Base-by-base conservation (phyloP, 345 rosid species). In the Lepidium sativum region DNA sequence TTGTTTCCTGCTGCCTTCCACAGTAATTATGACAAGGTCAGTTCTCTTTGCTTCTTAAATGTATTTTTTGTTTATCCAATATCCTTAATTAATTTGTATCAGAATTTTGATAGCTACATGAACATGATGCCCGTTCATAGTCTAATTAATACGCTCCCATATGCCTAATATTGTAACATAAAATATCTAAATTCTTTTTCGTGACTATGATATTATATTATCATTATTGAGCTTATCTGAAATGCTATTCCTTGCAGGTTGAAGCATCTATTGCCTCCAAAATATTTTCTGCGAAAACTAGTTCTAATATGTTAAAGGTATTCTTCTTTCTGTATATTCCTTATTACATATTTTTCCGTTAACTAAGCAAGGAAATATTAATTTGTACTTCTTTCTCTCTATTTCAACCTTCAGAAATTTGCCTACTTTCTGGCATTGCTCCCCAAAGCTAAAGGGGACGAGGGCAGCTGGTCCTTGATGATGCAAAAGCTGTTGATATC, bases 371-470 rank as follows among this genome's bases (percentile, higher is more conserved):
- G 17, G 7, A 73, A 21, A 44, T 50, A 27, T 37, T 55, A 69
- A 40, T 6, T 8, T 17, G 21, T 20, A 58, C 33, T 33, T 59
- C 62, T 49, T 55, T 34, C 16, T 49, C 47, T 64, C 42, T 49
- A 65, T 57, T 39, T 54, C 37, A 67, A 41, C 61, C 44, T 73
- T 62, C 90, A 94, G 99, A 88, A 85, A 65, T 80, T 86, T 75
- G 84, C 84, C 40, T 74, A 70, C 77, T 90, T 85, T 68, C 81
- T 94, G 37, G 89, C 97, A 42, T 75, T 85, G 69, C 95, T 94
- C 64, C 99, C 99, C 13, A 85, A 81, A 80, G 78, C 83, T 17
- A 90, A 73, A 78, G 97, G 96, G 53, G 91, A 86, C 70, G 90
- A 75, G 47, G 80, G 78, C 45, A 81, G 83, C 77, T 94, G 99